Evolutionary conservation across 2,329 filamentous ascomycete genomes (phyloP), one percentile per base, ranked within the genome.

Genomic region (Scedosporium boydii): DNA sequence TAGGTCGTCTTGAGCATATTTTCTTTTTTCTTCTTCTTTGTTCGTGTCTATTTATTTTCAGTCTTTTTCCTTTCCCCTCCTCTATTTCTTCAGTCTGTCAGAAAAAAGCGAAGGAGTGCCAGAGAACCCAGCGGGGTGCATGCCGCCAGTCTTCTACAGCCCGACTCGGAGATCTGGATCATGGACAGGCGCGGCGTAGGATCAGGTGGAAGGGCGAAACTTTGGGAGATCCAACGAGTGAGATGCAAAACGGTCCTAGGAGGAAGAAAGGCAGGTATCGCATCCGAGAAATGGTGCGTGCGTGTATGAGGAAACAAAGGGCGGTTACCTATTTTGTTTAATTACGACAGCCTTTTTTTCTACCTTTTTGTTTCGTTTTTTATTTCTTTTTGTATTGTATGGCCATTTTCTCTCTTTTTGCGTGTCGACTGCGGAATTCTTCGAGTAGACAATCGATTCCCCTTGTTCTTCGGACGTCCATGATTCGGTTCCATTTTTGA

Each of bases 311-410:
- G 56, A 38, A 41, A 21, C 56, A 46, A 58, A 38, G 44, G 59
- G 59, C 61, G 51, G 51, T 63, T 62, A 64, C 63, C 60, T 66
- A 66, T 61, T 66, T 62, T 66, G 64, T 66, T 64, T 66, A 64
- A 63, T 60, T 58, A 58, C 27, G 34, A 61, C 21, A 53, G 56
- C 16, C 56, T 41, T 58, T 59, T 55, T 29, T 58, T 56, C 46
- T 58, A 48, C 27, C 23, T 58, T 59, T 58, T 59, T 61, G 21
- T 55, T 59, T 27, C 18, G 6, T 60, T 38, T 58, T 48, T 41
- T 56, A 2, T 23, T 23, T 23, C 23, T 23, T 23, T 2, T 23
- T 23, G 27, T 23, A 46, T n/a, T 58, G 56, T 51, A 21, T 29
- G 18, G 27, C 27, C 46, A 18, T 34, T 42, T 26, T 26, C 42